Conservation (phyloP, 2,329 filamentous ascomycete genomes). For the Amesomyces nigricolor region DNA sequence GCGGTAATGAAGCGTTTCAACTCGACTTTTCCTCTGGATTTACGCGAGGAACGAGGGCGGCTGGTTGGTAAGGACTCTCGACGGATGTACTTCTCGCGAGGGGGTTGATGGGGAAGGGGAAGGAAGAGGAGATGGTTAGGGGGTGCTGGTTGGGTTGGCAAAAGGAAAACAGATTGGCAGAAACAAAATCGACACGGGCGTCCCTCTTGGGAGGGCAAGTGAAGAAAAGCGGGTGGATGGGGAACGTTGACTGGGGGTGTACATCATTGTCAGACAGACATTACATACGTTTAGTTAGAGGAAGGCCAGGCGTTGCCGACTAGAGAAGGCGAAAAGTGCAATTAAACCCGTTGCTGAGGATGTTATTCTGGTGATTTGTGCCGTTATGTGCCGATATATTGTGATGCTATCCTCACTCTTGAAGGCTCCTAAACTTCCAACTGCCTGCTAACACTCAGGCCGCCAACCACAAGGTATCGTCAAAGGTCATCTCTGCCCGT, state of each 20-base stretch:
- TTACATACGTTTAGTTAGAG: slow-evolving; percentile 24
- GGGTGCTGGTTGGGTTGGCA: not conserved
- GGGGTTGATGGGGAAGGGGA: not conserved
- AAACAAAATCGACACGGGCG: not conserved
- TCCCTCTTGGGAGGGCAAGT: not conserved
- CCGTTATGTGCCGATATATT: no score
- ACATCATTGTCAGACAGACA: slow-evolving; percentile 24
- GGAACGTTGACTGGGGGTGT: slow-evolving; percentile 16
- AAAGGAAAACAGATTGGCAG: not conserved
- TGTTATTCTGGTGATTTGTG: not conserved
- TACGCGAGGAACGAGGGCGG: slow-evolving; percentile 1
- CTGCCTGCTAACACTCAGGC: no score
- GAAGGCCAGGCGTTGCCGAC: slow-evolving; percentile 4
- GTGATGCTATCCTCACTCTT: no score
- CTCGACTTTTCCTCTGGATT: slow-evolving; percentile 1
- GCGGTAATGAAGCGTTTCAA: slow-evolving; percentile 7
- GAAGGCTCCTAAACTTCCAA: no score
- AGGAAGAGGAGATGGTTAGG: not conserved
- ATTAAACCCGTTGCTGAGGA: slow-evolving; percentile 6
- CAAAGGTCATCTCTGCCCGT: no score
- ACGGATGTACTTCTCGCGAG: not conserved
- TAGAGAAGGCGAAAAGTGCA: slow-evolving; percentile 10
- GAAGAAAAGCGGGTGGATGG: slow-evolving; percentile 1
- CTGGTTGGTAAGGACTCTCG: not conserved
- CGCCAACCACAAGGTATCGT: no score